Base-by-base conservation (phyloP, 495 filamentous ascomycete species). In the Lichina pygmaea region DNA sequence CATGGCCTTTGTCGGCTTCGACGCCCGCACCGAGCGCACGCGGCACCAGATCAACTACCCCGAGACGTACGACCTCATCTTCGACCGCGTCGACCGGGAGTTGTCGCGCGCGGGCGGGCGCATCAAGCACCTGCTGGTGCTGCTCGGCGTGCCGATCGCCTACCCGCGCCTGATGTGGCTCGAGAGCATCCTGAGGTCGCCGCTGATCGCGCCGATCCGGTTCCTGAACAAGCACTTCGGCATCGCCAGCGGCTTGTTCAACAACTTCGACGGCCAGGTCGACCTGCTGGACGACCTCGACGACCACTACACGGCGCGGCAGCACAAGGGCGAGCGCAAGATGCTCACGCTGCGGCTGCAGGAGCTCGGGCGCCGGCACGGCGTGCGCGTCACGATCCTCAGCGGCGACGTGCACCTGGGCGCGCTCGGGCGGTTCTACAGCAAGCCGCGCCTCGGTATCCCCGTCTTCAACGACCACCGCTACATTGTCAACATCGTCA, bases 101-200 rank as follows among this genome's bases (percentile, higher is more conserved):
- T 64, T 93, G 16, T 57, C 58, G 2, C 51, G 57, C 31, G 71
- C 6, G 68, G 68, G 53, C 52, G 57, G 75, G 55, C 52, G 70
- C 30, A 78, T 85, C 54, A 78, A 75, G 58, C 86, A 95, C 51
- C 60, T 95, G 39, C 68, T 95, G 38, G 64, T 95, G 6, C 66
- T 95, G 5, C 63, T 95, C 41, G 86, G 86, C 44, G 82, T 95
- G 31, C 86, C 86, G 2, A 93, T 95, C 50, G 85, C 86, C 6
- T 95, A 93, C 55, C 86, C 86, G 6, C 81, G 86, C 45, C 68
- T 95, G 39, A 83, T 81, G 9, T 93, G 86, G 86, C 68, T 93
- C 6, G 77, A 83, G 55, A 92, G 86, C 55, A 78, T 95, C 46
- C 72, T 95, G 48, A 67, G 65, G 33, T 86, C 78, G 42, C 86